Evolutionary conservation across 2,329 filamentous ascomycete species (phyloP).

Genomic region (Coleophoma cylindrospora): DNA sequence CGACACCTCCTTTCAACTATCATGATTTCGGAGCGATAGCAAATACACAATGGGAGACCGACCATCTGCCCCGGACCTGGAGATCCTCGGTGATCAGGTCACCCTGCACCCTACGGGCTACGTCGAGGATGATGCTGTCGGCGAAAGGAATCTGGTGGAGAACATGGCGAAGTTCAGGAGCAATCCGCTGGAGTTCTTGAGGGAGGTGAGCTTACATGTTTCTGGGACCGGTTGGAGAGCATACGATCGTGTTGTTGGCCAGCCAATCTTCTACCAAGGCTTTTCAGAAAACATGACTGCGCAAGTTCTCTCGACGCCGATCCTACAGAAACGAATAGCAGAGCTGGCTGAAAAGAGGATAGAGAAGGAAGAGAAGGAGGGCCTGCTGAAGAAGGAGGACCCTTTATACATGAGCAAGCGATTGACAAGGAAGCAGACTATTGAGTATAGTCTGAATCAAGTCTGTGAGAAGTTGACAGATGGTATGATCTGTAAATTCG

Average conservation of each 20-base stretch:
- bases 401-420: constrained; percentile 48
- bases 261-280: constrained; percentile 87
- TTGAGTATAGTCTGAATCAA: constrained; percentile 70
- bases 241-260: constrained; percentile 85
- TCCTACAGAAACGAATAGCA: constrained; percentile 69
- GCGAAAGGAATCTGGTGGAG: constrained; percentile 67
- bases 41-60: constrained; percentile 24
- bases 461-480: constrained; percentile 85
- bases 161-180: constrained; percentile 83
- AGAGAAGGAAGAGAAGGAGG: constrained; percentile 71
- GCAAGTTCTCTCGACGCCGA: constrained; percentile 67
- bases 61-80: constrained; percentile 65
- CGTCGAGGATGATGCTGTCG: constrained; percentile 45
- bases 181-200: constrained; percentile 71
- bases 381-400: constrained; percentile 54
- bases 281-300: constrained; percentile 88
- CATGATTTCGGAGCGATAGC: neutral
- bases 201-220: constrained; percentile 89
- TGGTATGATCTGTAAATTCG: constrained; percentile 98
- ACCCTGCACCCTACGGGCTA: constrained; percentile 71
- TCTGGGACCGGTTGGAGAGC: constrained; percentile 92
- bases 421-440: constrained; percentile 51
- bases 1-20: neutral
- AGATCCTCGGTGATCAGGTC: constrained; percentile 70
- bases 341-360: constrained; percentile 73